A percentile compares a stretch with the other conserved stretches of the same genome.
Evolutionary conservation across 1,139 yeast species (phyloP).

Genomic region (Zygosaccharomyces pseudobailii): DNA sequence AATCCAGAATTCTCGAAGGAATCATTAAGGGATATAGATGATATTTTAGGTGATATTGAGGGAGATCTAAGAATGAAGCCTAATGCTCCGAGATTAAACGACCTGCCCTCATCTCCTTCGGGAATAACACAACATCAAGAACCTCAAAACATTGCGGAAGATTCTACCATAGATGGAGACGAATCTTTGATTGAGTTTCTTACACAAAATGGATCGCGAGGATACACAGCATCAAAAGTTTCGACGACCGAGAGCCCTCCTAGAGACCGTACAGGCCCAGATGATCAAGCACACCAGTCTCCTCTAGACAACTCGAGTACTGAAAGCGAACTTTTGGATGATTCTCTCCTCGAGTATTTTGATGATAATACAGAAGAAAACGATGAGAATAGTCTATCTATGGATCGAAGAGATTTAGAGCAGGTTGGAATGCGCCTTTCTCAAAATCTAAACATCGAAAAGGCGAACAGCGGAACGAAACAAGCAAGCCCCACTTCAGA

Average conservation of each 20-base stretch:
- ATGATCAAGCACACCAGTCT: neutral
- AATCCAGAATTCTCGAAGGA: slow-evolving; percentile 9
- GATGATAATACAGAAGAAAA: slow-evolving; percentile 4
- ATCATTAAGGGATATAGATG: slow-evolving; percentile 28
- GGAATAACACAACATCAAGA: slow-evolving; percentile 8
- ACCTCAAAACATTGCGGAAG: neutral
- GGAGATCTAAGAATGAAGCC: slow-evolving; percentile 15
- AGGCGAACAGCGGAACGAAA: neutral
- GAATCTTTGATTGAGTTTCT: slow-evolving; percentile 26
- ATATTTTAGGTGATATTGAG: slow-evolving; percentile 26
- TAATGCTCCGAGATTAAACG: slow-evolving; percentile 6
- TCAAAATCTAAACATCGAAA: slow-evolving; percentile 9
- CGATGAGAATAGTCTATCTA: neutral
- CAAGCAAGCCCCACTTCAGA: neutral
- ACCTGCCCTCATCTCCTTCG: slow-evolving; percentile 16
- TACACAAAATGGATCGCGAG: slow-evolving; percentile 14
- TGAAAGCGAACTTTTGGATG: slow-evolving; percentile 14
- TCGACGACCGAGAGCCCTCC: no score
- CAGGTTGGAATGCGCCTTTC: slow-evolving; percentile 8
- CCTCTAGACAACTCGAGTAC: neutral
- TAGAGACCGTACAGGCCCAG: no score
- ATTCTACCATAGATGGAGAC: slow-evolving; percentile 20
- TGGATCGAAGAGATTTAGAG: slow-evolving; percentile 1
- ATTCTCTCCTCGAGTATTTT: slow-evolving; percentile 12
- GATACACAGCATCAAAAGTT: no score